A percentile compares a stretch with the other conserved stretches of the same genome.
phyloP scores from a whole-genome alignment of 2,329 filamentous ascomycete genomes.

The Colletotrichum karsti region DNA sequence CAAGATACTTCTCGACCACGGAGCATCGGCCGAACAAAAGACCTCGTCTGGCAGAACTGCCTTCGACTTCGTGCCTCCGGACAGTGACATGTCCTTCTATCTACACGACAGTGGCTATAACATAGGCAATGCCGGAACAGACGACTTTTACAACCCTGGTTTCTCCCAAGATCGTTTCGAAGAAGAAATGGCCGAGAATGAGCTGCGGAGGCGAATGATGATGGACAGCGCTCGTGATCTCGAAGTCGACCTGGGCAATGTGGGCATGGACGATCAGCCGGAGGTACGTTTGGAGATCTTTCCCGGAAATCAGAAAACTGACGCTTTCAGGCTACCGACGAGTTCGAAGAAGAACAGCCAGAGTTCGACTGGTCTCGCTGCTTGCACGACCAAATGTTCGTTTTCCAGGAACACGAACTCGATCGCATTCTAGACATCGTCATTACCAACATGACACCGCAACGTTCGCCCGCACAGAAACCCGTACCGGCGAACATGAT shows the following conservation, averaged over 20 bases:
- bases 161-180: constrained; percentile 95
- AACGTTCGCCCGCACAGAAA: constrained; percentile 95
- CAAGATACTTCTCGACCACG: constrained; percentile 90
- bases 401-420: constrained; percentile 95
- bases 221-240: constrained; percentile 97
- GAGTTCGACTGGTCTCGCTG: constrained; percentile 97
- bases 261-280: constrained; percentile 94
- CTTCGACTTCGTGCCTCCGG: constrained; percentile 93
- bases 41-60: constrained; percentile 94
- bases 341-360: constrained; percentile 87
- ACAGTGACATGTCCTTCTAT: constrained; percentile 97
- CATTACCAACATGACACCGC: constrained; percentile 97
- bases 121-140: constrained; percentile 80
- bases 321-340: constrained; percentile 57
- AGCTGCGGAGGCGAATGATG: constrained; percentile 97
- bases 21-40: constrained; percentile 94
- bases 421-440: constrained; percentile 93
- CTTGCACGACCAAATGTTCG: constrained; percentile 98
- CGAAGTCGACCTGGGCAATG: constrained; percentile 94
- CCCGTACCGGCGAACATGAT: constrained; percentile 97
- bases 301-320: constrained; percentile 33
- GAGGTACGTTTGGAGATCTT: constrained; percentile 66
- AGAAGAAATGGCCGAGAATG: constrained; percentile 96
- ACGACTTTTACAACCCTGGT: constrained; percentile 94
- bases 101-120: constrained; percentile 93